Conservation (phyloP, 345 rosid species). For the Citrus maxima region DNA sequence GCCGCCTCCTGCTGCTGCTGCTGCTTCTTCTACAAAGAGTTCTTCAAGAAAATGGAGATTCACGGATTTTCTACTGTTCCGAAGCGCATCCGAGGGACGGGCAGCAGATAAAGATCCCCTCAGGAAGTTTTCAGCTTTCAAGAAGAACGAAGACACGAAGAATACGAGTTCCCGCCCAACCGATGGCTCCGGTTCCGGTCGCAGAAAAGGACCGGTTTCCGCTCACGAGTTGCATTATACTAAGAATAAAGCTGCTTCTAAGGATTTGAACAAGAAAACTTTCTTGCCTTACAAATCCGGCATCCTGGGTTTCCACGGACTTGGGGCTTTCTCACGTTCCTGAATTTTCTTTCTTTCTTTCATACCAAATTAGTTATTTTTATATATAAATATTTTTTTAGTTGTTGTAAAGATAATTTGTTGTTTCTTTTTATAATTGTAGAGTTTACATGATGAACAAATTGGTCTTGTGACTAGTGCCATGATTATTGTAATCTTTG, state of each 20-base stretch:
- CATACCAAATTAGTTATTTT: neutral
- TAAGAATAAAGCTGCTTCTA: slow-evolving; percentile 67
- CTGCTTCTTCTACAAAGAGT: slow-evolving; percentile 35
- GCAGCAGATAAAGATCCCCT: slow-evolving; percentile 52
- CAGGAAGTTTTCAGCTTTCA: slow-evolving; percentile 48
- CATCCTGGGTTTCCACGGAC: slow-evolving; percentile 47
- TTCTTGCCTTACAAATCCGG: slow-evolving; percentile 91
- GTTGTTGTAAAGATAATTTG: neutral
- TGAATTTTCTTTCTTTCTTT: neutral
- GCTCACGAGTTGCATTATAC: slow-evolving; percentile 88
- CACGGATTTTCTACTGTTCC: slow-evolving; percentile 68
- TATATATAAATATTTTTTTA: neutral
- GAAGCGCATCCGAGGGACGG: slow-evolving; percentile 90
- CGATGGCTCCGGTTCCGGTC: slow-evolving; percentile 26
- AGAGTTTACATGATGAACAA: slow-evolving; percentile 2
- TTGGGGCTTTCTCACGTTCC: slow-evolving; percentile 21
- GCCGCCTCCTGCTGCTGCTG: neutral
- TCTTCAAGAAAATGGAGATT: slow-evolving; percentile 79
- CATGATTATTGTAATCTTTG: slow-evolving; percentile 4
- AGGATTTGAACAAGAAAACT: slow-evolving; percentile 76
- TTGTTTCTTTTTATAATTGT: slow-evolving; percentile 2
- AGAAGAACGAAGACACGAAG: slow-evolving; percentile 55
- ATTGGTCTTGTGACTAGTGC: neutral
- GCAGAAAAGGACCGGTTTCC: slow-evolving; percentile 46
- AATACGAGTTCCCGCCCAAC: slow-evolving; percentile 41